Evolutionary conservation across 352 stramenopile genomes (phyloP).

Genomic region (Phytophthora sp.): DNA sequence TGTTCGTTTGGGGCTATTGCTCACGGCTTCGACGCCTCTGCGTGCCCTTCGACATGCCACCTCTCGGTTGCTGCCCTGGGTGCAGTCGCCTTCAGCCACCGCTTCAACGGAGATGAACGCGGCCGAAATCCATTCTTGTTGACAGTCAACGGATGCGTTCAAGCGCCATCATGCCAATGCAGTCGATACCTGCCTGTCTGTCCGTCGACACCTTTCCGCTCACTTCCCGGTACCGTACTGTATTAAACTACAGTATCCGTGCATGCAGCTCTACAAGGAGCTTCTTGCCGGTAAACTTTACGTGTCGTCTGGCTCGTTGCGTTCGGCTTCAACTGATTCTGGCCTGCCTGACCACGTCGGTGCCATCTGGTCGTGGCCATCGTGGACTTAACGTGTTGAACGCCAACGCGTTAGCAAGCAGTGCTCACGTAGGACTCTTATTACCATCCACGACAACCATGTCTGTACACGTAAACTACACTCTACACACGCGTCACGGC

Average conservation of each 20-base stretch:
- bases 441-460: slow-evolving; percentile 11
- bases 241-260: not conserved
- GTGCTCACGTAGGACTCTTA: not conserved
- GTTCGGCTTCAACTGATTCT: not conserved
- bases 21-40: slow-evolving; percentile 8
- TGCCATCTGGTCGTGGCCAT: slow-evolving; percentile 16
- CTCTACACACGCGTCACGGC: too few species aligned
- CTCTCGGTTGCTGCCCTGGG: not conserved
- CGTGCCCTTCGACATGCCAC: slow-evolving; percentile 8
- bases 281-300: slow-evolving; percentile 6
- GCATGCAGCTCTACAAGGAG: not conserved
- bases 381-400: slow-evolving; percentile 18
- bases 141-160: not conserved
- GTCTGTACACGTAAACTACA: too few species aligned
- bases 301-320: not conserved
- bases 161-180: slow-evolving; percentile 8
- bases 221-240: slow-evolving; percentile 2
- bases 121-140: not conserved
- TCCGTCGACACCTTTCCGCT: not conserved
- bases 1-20: not conserved
- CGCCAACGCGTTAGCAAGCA: slow-evolving; percentile 18
- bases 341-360: too few species aligned
- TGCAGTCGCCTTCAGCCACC: slow-evolving; percentile 7
- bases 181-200: too few species aligned
- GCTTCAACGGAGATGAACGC: slow-evolving; percentile 1